Conservation (phyloP, 2,329 filamentous ascomycete species). For the Fusarium incarnatum region DNA sequence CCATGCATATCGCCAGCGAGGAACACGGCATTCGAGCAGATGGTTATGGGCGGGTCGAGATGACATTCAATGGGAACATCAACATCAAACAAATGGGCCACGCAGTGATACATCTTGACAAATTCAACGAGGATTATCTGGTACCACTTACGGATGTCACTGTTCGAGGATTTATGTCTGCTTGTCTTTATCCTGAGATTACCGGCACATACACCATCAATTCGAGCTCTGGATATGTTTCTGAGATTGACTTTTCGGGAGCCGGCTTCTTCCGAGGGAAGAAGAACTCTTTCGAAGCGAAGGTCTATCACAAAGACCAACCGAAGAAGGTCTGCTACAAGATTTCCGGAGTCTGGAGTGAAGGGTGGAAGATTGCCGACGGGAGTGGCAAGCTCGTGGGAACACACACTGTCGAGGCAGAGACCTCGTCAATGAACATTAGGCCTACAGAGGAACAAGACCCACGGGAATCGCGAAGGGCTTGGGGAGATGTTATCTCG, state of each 20-base stretch:
- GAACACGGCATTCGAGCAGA: conserved; percentile 59
- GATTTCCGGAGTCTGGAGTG: conserved; percentile 38
- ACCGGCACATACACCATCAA: conserved; percentile 59
- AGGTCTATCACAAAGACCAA: conserved; percentile 55
- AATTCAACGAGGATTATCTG: conserved; percentile 61
- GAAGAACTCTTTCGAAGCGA: conserved; percentile 60
- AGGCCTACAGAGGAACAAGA: conserved; percentile 73
- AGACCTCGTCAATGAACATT: conserved; percentile 42
- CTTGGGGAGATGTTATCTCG: conserved; percentile 81
- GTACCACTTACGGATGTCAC: conserved; percentile 62
- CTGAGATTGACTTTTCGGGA: conserved; percentile 61
- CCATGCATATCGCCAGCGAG: conserved; percentile 60
- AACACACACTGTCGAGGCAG: conserved; percentile 51
- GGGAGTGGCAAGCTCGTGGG: conserved; percentile 51
- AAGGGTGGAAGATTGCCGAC: conserved; percentile 45
- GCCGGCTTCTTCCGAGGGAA: conserved; percentile 54
- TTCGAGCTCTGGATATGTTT: conserved; percentile 58
- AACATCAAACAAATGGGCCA: conserved; percentile 64
- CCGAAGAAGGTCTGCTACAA: conserved; percentile 30
- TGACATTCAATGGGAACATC: conserved; percentile 62
- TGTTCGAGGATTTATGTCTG: conserved; percentile 60
- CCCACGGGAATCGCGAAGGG: conserved; percentile 80
- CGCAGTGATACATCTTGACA: conserved; percentile 61
- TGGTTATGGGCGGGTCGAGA: conserved; percentile 64
- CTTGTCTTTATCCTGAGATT: conserved; percentile 62